Percentiles rank a stretch among this genome's conserved stretches.
These are phyloP conservation scores for Aegle marmelos DNA, from an alignment of 345 rosid species.

Conservation along the genomic window DNA sequence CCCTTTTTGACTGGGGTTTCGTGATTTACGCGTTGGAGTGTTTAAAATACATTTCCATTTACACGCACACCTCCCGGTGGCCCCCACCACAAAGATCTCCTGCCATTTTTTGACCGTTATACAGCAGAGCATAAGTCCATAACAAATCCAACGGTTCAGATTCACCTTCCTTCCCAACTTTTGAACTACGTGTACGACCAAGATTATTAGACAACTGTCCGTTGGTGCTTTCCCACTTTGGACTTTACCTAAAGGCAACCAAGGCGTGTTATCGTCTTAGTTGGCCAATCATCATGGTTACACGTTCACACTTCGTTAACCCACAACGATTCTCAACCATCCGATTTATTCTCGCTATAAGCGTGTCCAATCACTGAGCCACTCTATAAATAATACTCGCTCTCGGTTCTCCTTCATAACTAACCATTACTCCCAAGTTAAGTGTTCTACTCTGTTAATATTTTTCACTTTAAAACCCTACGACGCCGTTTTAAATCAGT, in stretches of 20 bases:
- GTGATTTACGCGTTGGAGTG: background rate
- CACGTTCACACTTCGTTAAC: background rate
- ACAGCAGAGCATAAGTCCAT: background rate
- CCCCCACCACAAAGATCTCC: background rate
- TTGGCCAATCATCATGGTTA: background rate
- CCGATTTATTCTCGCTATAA: background rate
- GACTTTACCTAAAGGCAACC: background rate
- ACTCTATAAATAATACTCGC: background rate
- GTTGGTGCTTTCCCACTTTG: background rate
- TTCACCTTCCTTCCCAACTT: background rate
- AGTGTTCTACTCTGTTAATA: no score
- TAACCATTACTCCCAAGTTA: no score
- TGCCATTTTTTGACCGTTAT: slow-evolving; percentile 14
- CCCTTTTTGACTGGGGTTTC: background rate
- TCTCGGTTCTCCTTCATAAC: no score
- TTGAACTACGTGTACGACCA: background rate
- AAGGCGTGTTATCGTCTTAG: background rate
- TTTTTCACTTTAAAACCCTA: no score
- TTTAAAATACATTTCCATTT: background rate
- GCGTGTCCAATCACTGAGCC: background rate
- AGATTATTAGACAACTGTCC: background rate
- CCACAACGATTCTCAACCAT: background rate
- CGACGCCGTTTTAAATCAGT: no score
- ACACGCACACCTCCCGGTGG: no score
- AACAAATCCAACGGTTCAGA: background rate